Evolutionary conservation across 192 early-diverging fungal genomes (phyloP).

Genomic region (Coemansia reversa): DNA sequence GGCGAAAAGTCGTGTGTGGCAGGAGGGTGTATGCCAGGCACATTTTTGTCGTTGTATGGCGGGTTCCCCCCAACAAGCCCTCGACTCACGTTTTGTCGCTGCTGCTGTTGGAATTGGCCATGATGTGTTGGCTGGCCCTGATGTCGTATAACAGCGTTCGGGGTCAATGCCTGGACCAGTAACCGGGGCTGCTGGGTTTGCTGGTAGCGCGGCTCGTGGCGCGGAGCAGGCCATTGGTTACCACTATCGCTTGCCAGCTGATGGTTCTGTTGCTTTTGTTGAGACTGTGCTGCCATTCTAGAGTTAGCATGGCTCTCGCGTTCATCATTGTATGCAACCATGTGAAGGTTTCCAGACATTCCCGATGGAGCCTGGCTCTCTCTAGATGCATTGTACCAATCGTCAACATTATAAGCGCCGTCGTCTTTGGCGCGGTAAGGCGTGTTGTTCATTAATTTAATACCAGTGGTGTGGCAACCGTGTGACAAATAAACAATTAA

Average conservation of each 20-base stretch:
- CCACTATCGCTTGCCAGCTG: not conserved
- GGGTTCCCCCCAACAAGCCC: no score
- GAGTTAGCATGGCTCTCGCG: not conserved
- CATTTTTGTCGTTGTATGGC: not conserved
- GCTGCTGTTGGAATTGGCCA: slow-evolving; percentile 16
- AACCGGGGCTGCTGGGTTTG: slow-evolving; percentile 1
- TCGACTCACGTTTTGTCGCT: not conserved
- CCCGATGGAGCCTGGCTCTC: slow-evolving; percentile 28
- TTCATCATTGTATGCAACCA: slow-evolving; percentile 8
- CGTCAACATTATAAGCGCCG: slow-evolving; percentile 22
- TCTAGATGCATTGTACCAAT: slow-evolving; percentile 44
- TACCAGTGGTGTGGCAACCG: no score
- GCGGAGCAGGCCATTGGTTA: slow-evolving; percentile 2
- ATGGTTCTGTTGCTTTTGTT: slow-evolving; percentile 4
- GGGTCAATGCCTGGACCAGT: no score
- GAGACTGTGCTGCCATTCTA: not conserved
- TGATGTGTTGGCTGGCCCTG: slow-evolving; percentile 13
- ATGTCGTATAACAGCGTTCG: not conserved
- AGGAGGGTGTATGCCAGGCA: not conserved
- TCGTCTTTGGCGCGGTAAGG: slow-evolving; percentile 12
- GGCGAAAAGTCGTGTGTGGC: slow-evolving; percentile 9
- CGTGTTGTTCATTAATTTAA: no score
- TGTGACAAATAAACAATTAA: no score
- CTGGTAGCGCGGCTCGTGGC: slow-evolving; percentile 12
- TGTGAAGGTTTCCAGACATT: slow-evolving; percentile 17